Percentiles rank a stretch among this genome's conserved stretches.
These are phyloP conservation scores for Epipyxis sp. DNA, from an alignment of 108 stramenopile genomes.

Conservation along the genomic window DNA sequence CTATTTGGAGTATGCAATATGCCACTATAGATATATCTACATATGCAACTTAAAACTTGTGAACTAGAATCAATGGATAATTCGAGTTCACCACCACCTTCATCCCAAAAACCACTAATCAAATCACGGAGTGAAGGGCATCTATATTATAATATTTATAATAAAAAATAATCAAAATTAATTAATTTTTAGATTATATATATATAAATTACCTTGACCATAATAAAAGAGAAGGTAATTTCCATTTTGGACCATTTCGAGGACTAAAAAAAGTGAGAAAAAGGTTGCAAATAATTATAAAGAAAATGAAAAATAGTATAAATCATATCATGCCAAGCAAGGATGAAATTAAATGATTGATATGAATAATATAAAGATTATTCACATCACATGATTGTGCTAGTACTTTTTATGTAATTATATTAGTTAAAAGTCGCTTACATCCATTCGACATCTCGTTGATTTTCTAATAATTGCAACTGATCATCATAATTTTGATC, in stretches of 20 bases:
- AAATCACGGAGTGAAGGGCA: not conserved
- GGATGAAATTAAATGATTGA: too few relatives aligned
- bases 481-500: too few relatives aligned
- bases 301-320: too few relatives aligned
- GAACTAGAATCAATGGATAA: not conserved
- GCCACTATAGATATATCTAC: not conserved
- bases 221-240: not conserved
- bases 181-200: not conserved
- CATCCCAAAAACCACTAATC: not conserved
- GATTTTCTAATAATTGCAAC: too few relatives aligned
- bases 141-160: not conserved
- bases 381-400: too few relatives aligned
- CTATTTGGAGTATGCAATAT: not conserved
- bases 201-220: not conserved
- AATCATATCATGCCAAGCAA: too few relatives aligned
- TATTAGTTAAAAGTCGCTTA: not conserved
- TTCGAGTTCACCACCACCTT: conserved; percentile 1
- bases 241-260: not conserved
- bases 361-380: too few relatives aligned
- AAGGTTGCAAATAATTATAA: too few relatives aligned
- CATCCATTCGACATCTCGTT: conserved; percentile 29
- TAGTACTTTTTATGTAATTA: too few relatives aligned
- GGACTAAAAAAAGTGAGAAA: conserved; percentile 17
- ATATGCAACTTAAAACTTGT: not conserved
- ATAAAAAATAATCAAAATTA: not conserved